Evolutionary conservation across 2,329 filamentous ascomycete genomes (phyloP), one percentile per base, ranked within the genome.

Genomic region (Phaeosphaeriaceae sp.): DNA sequence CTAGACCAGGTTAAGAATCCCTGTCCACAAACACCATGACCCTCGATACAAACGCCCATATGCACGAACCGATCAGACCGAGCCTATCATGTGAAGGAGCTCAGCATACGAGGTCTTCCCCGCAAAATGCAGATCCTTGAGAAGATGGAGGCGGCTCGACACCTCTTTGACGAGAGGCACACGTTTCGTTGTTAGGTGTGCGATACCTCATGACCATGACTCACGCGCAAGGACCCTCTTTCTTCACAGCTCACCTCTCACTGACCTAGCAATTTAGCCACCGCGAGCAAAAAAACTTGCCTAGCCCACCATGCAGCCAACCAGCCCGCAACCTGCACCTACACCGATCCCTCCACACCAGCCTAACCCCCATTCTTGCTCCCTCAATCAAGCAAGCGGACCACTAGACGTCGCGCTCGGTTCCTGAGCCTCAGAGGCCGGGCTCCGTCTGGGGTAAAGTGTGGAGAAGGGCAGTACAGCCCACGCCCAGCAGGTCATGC

Each of bases 341-440:
- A 26, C 32, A 24, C 30, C 19, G 30, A 19, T 43, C 47, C 52
- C 49, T 47, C 52, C 48, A 50, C 48, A 50, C 28, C 26, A 32
- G 24, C 5, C 35, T 40, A 40, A 40, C 13, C 35, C 35, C 35
- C 35, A 40, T 40, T 40, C 35, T 8, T 40, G 35, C 15, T n/a
- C n/a, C n/a, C 35, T 50, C 49, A 49, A 55, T 40, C 46, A 49
- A 49, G 30, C n/a, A 40, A 30, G 49, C 51, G 51, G 30, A 50
- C 22, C 50, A 56, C 54, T 55, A 46, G 54, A 54, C 42, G 44
- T 28, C 40, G 26, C 32, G 35, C 26, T 46, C 62, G 64, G 67
- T 70, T 67, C 66, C 67, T 70, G 67, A 65, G 64, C 63, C 62
- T 61, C 63, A 66, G 56, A 62, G 64, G 61, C 63, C 63, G 59